Percentiles rank a stretch among this genome's conserved stretches.
These are phyloP conservation scores for Auxenochlorella protothecoides DNA, from an alignment of 139 green algal species.

Conservation along the genomic window DNA sequence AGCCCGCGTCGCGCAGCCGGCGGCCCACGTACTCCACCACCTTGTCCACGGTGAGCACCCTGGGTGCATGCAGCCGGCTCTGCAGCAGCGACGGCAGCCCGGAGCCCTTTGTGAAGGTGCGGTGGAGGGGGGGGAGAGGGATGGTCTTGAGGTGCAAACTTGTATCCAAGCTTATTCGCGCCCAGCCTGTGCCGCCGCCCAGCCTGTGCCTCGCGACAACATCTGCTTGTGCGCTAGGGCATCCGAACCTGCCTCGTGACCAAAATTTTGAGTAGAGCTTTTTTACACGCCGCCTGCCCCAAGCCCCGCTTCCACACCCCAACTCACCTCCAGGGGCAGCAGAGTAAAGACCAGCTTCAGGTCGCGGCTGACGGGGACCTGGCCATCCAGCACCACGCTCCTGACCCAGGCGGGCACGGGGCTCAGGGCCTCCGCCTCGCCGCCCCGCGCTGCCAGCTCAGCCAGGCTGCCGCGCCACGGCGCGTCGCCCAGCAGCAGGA, in stretches of 20 bases:
- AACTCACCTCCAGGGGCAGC: constrained; percentile 43
- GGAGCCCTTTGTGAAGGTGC: constrained; percentile 20
- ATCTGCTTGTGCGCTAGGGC: too few relatives aligned
- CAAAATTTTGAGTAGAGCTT: too few relatives aligned
- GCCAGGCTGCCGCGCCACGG: not conserved
- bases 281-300: too few relatives aligned
- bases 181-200: too few relatives aligned
- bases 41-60: constrained; percentile 74
- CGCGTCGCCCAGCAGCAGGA: not conserved
- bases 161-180: too few relatives aligned
- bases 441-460: not conserved
- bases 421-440: not conserved
- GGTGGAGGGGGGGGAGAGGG: too few relatives aligned
- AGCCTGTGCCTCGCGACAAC: too few relatives aligned
- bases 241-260: too few relatives aligned
- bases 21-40: constrained; percentile 28
- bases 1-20: constrained; percentile 14
- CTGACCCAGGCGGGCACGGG: constrained; percentile 42
- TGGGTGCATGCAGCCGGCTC: constrained; percentile 68
- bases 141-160: too few relatives aligned
- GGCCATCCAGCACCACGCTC: constrained; percentile 51
- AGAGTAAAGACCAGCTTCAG: constrained; percentile 76
- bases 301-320: not conserved
- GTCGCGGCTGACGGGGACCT: constrained; percentile 34
- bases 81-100: constrained; percentile 58